Base-by-base conservation (phyloP, 169 alveolate genomes). In the Babesia gibsoni region DNA sequence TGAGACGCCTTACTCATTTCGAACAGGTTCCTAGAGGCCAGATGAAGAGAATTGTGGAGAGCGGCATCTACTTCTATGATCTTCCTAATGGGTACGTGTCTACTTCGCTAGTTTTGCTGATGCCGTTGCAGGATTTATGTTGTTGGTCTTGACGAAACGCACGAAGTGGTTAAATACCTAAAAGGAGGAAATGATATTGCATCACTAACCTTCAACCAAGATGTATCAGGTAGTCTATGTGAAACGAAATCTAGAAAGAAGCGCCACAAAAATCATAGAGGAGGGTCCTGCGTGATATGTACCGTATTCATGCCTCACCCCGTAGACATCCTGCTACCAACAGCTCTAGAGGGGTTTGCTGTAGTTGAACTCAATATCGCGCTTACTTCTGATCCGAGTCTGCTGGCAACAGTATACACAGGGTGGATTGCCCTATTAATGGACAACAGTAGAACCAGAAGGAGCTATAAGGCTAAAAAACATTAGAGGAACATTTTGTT, bases 381-480 rank as follows among this genome's bases (percentile, higher is more conserved):
- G 27, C 27, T 61, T 41, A 3, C 32, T 10, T 33, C 42, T 2
- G 72, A 61, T 0, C 77, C 77, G 4, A 4, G 33, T 23, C 39
- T 45, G 33, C 37, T 50, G 6, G 53, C 56, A 4, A 57, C 20
- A 22, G 61, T 46, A 1, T 61, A 77, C 53, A 81, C 65, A 22
- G 86, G 86, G 36, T 77, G 86, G 86, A 29, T 77, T 18, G 65
- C 49, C 23, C 35, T 77, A 52, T 35, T 77, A 16, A 41, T 77
- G 73, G 86, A 77, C 57, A 77, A 77, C 61, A n/a, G 42, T 37
- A 56, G 59, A 23, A 66, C 77, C 5, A 7, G 42, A 5, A 23
- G 63, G 23, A 72, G 59, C 25, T 65, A 27, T 20, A 66, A 42
- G 48, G 50, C 27, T 36, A 61, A 29, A 27, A 61, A 23, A 6